A percentile compares a stretch with the other conserved stretches of the same genome.
These are phyloP conservation scores for Phycomyces nitens DNA, from an alignment of 192 early-diverging fungal species.

Conservation along the genomic window DNA sequence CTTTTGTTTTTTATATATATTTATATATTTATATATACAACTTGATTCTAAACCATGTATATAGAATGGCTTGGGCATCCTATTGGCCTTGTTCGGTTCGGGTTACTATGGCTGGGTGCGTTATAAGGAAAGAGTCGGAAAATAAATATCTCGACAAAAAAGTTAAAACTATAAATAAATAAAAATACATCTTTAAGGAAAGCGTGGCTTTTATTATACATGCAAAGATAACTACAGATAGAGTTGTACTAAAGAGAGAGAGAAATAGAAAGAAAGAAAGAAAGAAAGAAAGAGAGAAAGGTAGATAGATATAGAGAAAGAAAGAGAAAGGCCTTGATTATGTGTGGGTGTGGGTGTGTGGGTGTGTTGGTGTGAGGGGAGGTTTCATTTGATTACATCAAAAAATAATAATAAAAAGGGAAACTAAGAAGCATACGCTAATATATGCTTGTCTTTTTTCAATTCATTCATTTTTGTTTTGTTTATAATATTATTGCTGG, in stretches of 20 bases:
- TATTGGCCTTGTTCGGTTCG: slow-evolving; percentile 53
- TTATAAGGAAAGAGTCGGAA: slow-evolving; percentile 50
- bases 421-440: too few relatives aligned
- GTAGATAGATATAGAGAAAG: not conserved
- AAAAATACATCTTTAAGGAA: not conserved
- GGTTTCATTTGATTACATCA: too few relatives aligned
- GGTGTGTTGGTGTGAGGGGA: too few relatives aligned
- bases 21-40: too few relatives aligned
- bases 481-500: not conserved
- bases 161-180: too few relatives aligned
- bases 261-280: not conserved
- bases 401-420: too few relatives aligned
- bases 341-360: too few relatives aligned
- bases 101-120: slow-evolving; percentile 57
- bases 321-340: not conserved
- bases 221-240: slow-evolving; percentile 5
- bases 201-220: slow-evolving; percentile 3
- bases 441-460: too few relatives aligned
- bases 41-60: too few relatives aligned
- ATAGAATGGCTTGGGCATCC: slow-evolving; percentile 56
- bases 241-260: not conserved
- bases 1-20: not conserved
- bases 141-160: slow-evolving; percentile 16
- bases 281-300: not conserved
- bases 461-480: too few relatives aligned